Conservation (phyloP, 495 filamentous ascomycete species). For the Hyphodiscus hymeniophilus region DNA sequence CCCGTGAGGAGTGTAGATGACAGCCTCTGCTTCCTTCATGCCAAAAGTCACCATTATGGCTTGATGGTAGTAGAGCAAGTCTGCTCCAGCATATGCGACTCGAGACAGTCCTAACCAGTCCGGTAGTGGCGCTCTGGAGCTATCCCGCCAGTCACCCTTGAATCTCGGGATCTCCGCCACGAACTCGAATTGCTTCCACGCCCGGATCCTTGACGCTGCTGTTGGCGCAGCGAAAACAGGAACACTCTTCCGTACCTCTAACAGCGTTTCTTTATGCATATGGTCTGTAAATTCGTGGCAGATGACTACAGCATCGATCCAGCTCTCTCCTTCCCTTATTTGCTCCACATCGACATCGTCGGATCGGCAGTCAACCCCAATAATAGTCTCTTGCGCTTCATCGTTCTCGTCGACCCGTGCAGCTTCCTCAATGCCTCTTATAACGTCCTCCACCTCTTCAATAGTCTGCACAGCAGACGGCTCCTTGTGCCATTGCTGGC, state of each 20-base stretch:
- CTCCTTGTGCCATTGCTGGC: slow-evolving; percentile 44
- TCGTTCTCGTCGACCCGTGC: slow-evolving; percentile 14
- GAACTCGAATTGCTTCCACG: slow-evolving; percentile 39
- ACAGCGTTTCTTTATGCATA: slow-evolving; percentile 44
- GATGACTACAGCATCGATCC: slow-evolving; percentile 40
- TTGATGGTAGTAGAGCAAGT: slow-evolving; percentile 40
- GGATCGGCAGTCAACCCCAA: not conserved
- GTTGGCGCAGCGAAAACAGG: slow-evolving; percentile 42
- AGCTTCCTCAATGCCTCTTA: slow-evolving; percentile 27
- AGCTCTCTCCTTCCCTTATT: slow-evolving; percentile 5
- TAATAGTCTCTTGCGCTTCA: not conserved
- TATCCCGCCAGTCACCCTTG: slow-evolving; percentile 7
- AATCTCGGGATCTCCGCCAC: slow-evolving; percentile 24
- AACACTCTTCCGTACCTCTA: slow-evolving; percentile 34
- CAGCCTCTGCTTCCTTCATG: slow-evolving; percentile 27
- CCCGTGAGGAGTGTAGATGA: slow-evolving; percentile 53
- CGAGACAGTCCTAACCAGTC: slow-evolving; percentile 40
- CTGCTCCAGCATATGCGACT: slow-evolving; percentile 34
- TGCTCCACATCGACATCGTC: not conserved
- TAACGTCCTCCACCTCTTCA: slow-evolving; percentile 25
- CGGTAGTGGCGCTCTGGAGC: slow-evolving; percentile 33
- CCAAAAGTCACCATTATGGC: slow-evolving; percentile 43
- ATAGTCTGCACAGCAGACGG: slow-evolving; percentile 36
- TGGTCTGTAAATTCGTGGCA: slow-evolving; percentile 53
- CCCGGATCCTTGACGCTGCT: slow-evolving; percentile 36